Evolutionary conservation across 2,329 filamentous ascomycete species (phyloP).

Genomic region (Calonectria hongkongensis): DNA sequence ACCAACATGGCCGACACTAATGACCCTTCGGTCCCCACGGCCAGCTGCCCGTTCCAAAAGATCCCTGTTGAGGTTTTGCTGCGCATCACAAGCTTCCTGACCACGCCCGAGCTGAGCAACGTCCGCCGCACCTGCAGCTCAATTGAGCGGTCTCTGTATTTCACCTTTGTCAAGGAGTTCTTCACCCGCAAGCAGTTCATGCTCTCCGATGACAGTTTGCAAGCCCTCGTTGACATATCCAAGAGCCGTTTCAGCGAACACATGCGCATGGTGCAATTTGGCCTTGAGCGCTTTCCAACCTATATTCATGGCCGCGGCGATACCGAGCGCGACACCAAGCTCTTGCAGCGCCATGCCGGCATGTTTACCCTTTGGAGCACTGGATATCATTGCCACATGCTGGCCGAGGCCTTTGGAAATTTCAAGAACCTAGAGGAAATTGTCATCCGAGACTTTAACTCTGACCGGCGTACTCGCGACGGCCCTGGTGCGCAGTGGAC

Average conservation of each 20-base stretch:
- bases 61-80: slow-evolving; percentile 77
- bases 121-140: slow-evolving; percentile 74
- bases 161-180: slow-evolving; percentile 76
- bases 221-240: slow-evolving; percentile 72
- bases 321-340: slow-evolving; percentile 40
- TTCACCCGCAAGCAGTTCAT: slow-evolving; percentile 81
- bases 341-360: slow-evolving; percentile 47
- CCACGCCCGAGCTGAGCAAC: slow-evolving; percentile 72
- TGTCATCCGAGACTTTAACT: slow-evolving; percentile 76
- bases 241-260: slow-evolving; percentile 63
- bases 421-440: slow-evolving; percentile 73
- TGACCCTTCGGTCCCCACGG: slow-evolving; percentile 39
- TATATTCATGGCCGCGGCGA: slow-evolving; percentile 25
- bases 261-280: slow-evolving; percentile 62
- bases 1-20: slow-evolving; percentile 44
- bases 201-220: slow-evolving; percentile 74
- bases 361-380: slow-evolving; percentile 60
- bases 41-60: slow-evolving; percentile 52
- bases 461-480: slow-evolving; percentile 70
- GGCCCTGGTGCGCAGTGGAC: slow-evolving; percentile 65
- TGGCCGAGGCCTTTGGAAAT: slow-evolving; percentile 73
- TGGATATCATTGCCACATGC: slow-evolving; percentile 71
- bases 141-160: slow-evolving; percentile 72
- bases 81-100: slow-evolving; percentile 71
- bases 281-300: slow-evolving; percentile 53